phyloP scores from a whole-genome alignment of 169 alveolate species.

The Eimeria falciformis region DNA sequence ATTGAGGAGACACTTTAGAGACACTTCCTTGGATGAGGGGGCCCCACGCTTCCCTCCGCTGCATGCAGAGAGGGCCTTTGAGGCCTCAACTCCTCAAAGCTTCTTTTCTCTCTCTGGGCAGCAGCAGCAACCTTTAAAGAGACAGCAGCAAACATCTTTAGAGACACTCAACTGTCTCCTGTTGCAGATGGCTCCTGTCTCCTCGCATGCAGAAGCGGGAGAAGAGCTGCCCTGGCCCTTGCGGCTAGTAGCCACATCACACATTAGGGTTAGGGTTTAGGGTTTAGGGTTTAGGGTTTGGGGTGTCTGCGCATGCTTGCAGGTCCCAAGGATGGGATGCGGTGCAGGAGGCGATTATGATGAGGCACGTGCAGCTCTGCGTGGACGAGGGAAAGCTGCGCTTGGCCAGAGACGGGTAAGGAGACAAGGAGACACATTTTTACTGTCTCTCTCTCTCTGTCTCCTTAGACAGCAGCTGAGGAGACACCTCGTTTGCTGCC shows the following conservation, averaged over 20 bases:
- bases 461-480: no score
- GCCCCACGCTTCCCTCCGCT: no score
- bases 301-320: conserved; percentile 71
- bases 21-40: not conserved
- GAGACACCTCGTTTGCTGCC: no score
- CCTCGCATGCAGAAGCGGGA: not conserved
- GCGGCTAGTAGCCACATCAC: not conserved
- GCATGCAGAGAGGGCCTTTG: no score
- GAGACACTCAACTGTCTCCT: not conserved
- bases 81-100: not conserved
- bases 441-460: no score
- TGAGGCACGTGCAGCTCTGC: conserved; percentile 91
- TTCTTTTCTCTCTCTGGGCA: not conserved
- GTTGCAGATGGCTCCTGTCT: not conserved
- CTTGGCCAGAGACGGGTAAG: conserved; percentile 92
- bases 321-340: conserved; percentile 94
- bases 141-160: not conserved
- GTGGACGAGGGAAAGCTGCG: conserved; percentile 91
- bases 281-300: conserved; percentile 9
- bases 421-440: no score
- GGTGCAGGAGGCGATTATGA: conserved; percentile 92
- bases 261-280: not conserved
- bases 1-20: not conserved
- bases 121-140: not conserved
- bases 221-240: not conserved